Evolutionary conservation across 2,329 filamentous ascomycete species (phyloP), one percentile per base, ranked within the genome.

Genomic region (Aspergillus niger): DNA sequence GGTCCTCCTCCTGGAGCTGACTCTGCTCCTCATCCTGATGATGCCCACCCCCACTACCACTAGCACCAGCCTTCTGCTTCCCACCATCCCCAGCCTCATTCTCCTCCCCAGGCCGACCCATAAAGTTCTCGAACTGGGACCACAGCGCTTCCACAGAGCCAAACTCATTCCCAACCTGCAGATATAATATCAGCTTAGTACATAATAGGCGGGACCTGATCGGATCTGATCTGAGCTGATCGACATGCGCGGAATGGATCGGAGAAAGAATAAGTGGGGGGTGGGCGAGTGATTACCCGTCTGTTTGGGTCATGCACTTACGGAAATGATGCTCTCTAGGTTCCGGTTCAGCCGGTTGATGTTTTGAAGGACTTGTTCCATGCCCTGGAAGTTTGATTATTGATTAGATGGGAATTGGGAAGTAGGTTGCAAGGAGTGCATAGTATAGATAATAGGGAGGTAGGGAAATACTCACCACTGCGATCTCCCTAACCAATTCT

Each of bases 61-160:
- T 4, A 15, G 1, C 11, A 30, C 66, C 70, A 8, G 69, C 69
- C 20, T 75, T 70, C 26, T 63, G 63, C 54, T 73, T 26, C 26
- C 26, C 26, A 7, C 26, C 73, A 10, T 47, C 69, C 60, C 68
- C 70, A 22, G 77, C 74, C 17, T 69, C 70, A 28, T 74, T 69
- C 56, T 76, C 76, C 36, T 77, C 75, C 11, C 79, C 78, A 58
- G 89, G 85, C 70, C 89, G 91, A 8, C 86, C 91, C 93, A 97
- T 98, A 69, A 98, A 93, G 67, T 89, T 91, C 79, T 99, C 95
- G 72, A 99, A 98, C 71, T 96, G 92, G 41, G 91, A 96, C 95
- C 95, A 99, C 15, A 99, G 84, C 30, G 92, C 92, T 77, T 99
- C 95, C 47, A 99, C 95, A 3, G 92, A 93, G n/a, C 91, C 89